These are phyloP conservation scores for Leishmania aethiopica DNA, from an alignment of 208 protist species.

Conservation along the genomic window DNA sequence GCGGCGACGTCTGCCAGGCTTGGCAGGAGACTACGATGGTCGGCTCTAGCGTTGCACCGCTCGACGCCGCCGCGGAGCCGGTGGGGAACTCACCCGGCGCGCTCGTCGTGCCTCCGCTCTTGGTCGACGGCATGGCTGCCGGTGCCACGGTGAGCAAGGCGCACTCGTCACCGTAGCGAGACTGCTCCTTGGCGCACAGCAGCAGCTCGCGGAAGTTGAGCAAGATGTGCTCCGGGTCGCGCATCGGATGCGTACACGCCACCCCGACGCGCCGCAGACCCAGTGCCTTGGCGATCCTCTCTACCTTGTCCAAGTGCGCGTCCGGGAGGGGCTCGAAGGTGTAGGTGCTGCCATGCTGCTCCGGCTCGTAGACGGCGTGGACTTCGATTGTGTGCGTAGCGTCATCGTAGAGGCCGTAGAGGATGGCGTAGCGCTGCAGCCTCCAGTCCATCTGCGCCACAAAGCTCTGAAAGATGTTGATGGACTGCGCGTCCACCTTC, in stretches of 20 bases:
- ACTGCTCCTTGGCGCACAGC: conserved; percentile 84
- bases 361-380: conserved; percentile 88
- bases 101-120: conserved; percentile 6
- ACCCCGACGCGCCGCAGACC: conserved; percentile 82
- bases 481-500: conserved; percentile 61
- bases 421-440: conserved; percentile 82
- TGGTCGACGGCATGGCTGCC: conserved; percentile 22
- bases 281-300: conserved; percentile 60
- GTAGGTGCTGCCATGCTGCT: conserved; percentile 69
- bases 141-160: conserved; percentile 83
- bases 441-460: conserved; percentile 71
- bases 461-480: conserved; percentile 90
- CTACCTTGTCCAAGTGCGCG: conserved; percentile 43
- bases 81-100: conserved; percentile 13
- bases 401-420: conserved; percentile 80
- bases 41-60: not conserved
- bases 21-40: conserved; percentile 58
- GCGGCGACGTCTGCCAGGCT: conserved; percentile 88
- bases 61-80: conserved; percentile 1
- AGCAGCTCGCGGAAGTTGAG: conserved; percentile 69
- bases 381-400: conserved; percentile 52
- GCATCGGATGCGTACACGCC: conserved; percentile 79
- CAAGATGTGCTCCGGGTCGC: conserved; percentile 42
- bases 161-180: conserved; percentile 85
- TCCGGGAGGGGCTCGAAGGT: conserved; percentile 57